Evolutionary conservation across 2,329 filamentous ascomycete genomes (phyloP).

Genomic region (Teratosphaeria destructans): DNA sequence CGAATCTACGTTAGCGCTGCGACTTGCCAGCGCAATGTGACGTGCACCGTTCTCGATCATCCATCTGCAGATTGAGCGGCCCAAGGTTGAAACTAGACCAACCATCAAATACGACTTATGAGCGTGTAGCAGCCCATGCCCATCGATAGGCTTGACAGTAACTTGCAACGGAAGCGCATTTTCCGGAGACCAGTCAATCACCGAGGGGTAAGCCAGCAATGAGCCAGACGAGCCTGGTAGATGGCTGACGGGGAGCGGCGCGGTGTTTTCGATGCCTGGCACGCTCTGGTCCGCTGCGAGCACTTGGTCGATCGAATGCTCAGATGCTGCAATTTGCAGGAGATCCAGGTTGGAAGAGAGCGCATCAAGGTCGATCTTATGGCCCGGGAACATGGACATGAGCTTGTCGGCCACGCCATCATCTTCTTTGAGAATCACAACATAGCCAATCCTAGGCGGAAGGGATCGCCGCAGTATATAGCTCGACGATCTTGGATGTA

Average conservation of each 20-base stretch:
- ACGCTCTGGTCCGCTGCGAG: not conserved
- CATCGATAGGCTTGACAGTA: not conserved
- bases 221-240: not conserved
- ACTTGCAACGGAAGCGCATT: not conserved
- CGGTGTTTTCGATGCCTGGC: not conserved
- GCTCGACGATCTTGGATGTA: not conserved
- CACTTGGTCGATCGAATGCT: not conserved
- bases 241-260: not conserved
- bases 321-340: not conserved
- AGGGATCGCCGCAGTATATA: not conserved
- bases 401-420: not conserved
- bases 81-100: not conserved
- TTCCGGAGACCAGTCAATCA: not conserved
- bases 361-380: not conserved
- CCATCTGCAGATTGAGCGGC: not conserved
- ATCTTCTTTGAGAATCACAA: not conserved
- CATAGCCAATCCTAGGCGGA: not conserved
- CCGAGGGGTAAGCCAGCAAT: not conserved
- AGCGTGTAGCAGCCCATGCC: not conserved
- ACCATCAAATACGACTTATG: not conserved
- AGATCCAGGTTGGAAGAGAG: not conserved
- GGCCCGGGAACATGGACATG: not conserved
- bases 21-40: not conserved
- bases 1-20: not conserved
- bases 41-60: not conserved